These are phyloP conservation scores for Betula pendula DNA, from an alignment of 306 rosid genomes.

Conservation along the genomic window DNA sequence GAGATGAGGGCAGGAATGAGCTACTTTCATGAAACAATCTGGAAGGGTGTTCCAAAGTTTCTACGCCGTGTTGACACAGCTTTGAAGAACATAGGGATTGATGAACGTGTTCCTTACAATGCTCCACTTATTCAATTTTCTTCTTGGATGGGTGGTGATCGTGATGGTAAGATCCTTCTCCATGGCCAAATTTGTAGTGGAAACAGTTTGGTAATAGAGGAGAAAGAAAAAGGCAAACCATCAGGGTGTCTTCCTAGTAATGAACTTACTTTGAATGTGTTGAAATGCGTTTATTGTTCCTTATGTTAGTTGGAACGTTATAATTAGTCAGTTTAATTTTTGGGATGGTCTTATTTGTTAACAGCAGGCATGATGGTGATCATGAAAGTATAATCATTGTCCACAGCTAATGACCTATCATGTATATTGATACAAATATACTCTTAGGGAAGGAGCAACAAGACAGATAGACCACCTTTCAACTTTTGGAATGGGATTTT, in stretches of 20 bases:
- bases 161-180: conserved; percentile 70
- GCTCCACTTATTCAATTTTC: conserved; percentile 98
- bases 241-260: neutral
- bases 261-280: neutral
- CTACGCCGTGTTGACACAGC: conserved; percentile 97
- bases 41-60: conserved; percentile 94
- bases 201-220: neutral
- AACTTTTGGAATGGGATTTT: conserved; percentile 6
- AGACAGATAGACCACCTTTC: neutral
- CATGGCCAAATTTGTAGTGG: neutral
- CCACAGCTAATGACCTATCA: neutral
- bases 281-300: neutral
- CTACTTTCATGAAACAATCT: conserved; percentile 96
- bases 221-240: neutral
- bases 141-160: conserved; percentile 99
- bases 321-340: neutral
- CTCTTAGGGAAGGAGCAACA: neutral
- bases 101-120: conserved; percentile 89
- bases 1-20: conserved; percentile 99
- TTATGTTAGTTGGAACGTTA: neutral
- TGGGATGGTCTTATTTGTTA: conserved; percentile 3
- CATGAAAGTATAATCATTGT: neutral
- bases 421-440: neutral
- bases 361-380: neutral
- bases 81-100: conserved; percentile 83